Evolutionary conservation across 2,329 filamentous ascomycete species (phyloP).

Genomic region (Cercospora sp.): DNA sequence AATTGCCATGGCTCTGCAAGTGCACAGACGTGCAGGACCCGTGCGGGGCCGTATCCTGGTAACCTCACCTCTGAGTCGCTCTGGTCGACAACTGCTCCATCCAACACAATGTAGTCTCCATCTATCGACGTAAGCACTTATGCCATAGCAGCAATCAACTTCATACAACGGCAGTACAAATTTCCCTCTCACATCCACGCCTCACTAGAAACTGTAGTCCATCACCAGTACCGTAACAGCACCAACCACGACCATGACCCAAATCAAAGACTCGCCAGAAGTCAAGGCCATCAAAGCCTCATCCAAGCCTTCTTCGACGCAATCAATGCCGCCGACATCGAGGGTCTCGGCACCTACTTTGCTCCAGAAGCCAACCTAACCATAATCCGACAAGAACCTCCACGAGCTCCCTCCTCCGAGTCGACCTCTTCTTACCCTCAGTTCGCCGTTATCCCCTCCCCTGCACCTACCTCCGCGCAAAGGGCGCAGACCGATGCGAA

Average conservation of each 20-base stretch:
- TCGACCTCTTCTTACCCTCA: conserved; percentile 31
- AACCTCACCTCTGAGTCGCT: not conserved
- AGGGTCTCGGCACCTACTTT: conserved; percentile 70
- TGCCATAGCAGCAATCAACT: not conserved
- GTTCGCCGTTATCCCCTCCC: conserved; percentile 11
- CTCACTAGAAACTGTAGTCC: not conserved
- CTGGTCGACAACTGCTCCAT: not conserved
- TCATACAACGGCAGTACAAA: not conserved
- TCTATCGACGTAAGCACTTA: not conserved
- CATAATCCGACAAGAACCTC: conserved; percentile 28
- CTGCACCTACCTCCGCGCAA: not conserved
- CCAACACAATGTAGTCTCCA: not conserved
- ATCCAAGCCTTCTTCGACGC: conserved; percentile 30
- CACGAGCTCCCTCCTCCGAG: conserved; percentile 13
- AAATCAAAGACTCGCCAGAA: conserved; percentile 15
- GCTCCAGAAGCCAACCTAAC: conserved; percentile 70
- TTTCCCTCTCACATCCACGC: not conserved
- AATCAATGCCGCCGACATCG: conserved; percentile 27
- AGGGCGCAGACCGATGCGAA: not conserved
- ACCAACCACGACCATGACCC: conserved; percentile 16
- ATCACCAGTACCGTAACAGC: not conserved
- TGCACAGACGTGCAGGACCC: not conserved
- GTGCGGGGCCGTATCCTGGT: not conserved
- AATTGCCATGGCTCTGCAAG: not conserved
- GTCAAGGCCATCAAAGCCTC: conserved; percentile 23